Evolutionary conservation across 1,284 basidiomycete genomes (phyloP).

Genomic region (Phaffia rhodozyma): DNA sequence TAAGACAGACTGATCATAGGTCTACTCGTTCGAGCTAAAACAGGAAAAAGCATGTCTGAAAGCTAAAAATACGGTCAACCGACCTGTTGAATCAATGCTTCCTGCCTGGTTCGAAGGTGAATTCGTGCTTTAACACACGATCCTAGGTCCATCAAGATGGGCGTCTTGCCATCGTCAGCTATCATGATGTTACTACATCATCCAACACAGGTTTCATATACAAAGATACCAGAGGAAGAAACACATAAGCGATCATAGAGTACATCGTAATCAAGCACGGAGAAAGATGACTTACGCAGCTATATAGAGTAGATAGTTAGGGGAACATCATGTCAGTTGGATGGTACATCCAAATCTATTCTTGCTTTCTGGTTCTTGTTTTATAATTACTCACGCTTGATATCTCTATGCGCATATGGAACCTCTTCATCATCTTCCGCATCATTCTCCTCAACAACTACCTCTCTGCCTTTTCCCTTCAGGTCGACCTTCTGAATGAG

Average conservation of each 20-base stretch:
- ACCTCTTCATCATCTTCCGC: constrained; percentile 45
- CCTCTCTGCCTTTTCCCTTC: constrained; percentile 21
- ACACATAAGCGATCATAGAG: neutral
- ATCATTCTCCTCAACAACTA: constrained; percentile 30
- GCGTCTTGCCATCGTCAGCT: constrained; percentile 67
- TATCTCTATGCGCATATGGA: constrained; percentile 91
- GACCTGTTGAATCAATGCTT: constrained; percentile 35
- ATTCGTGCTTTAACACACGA: constrained; percentile 72
- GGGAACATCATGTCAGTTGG: too few relatives aligned
- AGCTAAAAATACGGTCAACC: neutral
- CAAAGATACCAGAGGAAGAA: neutral
- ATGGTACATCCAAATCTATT: too few relatives aligned
- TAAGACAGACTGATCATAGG: neutral
- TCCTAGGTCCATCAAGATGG: constrained; percentile 97
- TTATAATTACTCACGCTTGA: constrained; percentile 73
- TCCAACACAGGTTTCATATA: neutral
- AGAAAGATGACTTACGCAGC: constrained; percentile 9
- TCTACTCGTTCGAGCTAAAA: neutral
- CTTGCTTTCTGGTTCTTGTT: too few relatives aligned
- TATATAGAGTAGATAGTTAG: neutral
- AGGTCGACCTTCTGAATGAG: constrained; percentile 20
- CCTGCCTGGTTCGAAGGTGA: constrained; percentile 37
- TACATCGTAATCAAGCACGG: neutral
- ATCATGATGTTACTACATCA: constrained; percentile 84
- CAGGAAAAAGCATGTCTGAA: neutral